Conservation (phyloP, 345 rosid genomes). For the Aquilaria malaccensis region DNA sequence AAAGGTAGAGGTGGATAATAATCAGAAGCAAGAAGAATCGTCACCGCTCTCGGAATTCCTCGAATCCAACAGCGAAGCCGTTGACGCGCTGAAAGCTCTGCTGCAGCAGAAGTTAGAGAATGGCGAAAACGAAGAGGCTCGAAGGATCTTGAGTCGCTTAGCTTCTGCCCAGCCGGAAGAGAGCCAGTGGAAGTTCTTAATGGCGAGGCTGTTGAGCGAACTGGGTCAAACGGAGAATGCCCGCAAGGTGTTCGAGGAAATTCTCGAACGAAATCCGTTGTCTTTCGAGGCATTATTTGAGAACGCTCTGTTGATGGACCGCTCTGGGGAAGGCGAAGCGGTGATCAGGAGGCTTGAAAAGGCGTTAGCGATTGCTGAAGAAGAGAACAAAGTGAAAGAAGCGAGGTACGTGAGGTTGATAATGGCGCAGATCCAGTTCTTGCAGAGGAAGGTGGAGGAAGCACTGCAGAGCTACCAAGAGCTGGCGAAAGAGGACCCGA, state of each 20-base stretch:
- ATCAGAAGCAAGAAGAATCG: not conserved
- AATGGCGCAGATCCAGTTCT: slow-evolving; percentile 75
- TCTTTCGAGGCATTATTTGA: slow-evolving; percentile 90
- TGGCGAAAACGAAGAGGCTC: slow-evolving; percentile 69
- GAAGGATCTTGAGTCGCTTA: slow-evolving; percentile 35
- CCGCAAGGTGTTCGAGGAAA: slow-evolving; percentile 77
- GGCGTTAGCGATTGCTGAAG: slow-evolving; percentile 57
- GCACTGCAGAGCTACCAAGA: slow-evolving; percentile 69
- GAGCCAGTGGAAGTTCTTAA: slow-evolving; percentile 68
- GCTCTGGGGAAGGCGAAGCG: slow-evolving; percentile 67
- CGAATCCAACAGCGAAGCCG: slow-evolving; percentile 42
- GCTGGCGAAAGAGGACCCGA: slow-evolving; percentile 62
- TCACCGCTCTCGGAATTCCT: slow-evolving; percentile 44
- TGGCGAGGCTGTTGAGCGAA: slow-evolving; percentile 50
- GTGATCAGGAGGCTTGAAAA: slow-evolving; percentile 62
- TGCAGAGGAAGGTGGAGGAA: slow-evolving; percentile 80
- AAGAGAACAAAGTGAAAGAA: slow-evolving; percentile 55
- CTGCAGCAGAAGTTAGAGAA: slow-evolving; percentile 63
- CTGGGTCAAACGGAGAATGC: slow-evolving; percentile 58
- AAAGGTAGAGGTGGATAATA: slow-evolving; percentile 8
- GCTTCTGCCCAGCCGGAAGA: slow-evolving; percentile 52
- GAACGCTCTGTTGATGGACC: slow-evolving; percentile 79
- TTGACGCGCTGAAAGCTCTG: slow-evolving; percentile 45
- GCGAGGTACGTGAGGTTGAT: slow-evolving; percentile 76
- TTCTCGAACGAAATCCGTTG: slow-evolving; percentile 59